Percentiles rank a stretch among this genome's conserved stretches.
phyloP scores from a whole-genome alignment of 441 rosid genomes.

The Erodium chrysanthum region DNA sequence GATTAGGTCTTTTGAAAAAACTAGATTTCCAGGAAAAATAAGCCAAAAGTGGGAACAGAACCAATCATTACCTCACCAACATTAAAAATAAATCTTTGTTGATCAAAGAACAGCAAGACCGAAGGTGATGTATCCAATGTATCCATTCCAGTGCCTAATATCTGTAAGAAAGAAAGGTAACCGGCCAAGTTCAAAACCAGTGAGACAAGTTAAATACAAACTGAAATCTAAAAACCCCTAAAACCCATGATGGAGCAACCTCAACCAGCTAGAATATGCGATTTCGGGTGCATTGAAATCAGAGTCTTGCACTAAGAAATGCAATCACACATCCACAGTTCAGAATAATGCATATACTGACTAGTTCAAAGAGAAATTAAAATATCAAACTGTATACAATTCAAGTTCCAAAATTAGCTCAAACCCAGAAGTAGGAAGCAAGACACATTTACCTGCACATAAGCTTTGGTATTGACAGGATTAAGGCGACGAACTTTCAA shows the following conservation, averaged over 20 bases:
- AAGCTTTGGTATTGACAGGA: not conserved
- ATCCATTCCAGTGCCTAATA: conserved; percentile 93
- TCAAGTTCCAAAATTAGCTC: not conserved
- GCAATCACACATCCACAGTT: not conserved
- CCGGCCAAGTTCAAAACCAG: conserved; percentile 1
- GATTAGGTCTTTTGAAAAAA: not conserved
- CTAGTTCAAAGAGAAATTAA: not conserved
- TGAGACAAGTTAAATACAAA: not conserved
- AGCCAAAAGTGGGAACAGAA: not conserved
- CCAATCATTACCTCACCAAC: conserved; percentile 75
- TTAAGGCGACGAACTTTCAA: not conserved
- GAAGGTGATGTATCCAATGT: conserved; percentile 90
- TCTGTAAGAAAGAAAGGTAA: conserved; percentile 27
- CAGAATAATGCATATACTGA: not conserved
- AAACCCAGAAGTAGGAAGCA: not conserved
- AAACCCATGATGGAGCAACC: not conserved
- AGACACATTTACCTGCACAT: not conserved
- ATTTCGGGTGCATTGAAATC: not conserved
- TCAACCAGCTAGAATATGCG: not conserved
- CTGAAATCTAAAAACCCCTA: not conserved
- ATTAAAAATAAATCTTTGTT: conserved; percentile 82
- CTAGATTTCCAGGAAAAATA: not conserved
- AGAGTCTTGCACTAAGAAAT: not conserved
- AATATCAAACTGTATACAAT: not conserved
- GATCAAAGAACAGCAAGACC: conserved; percentile 80